phyloP scores from a whole-genome alignment of 108 stramenopile species.

The Cyclotella cryptica region DNA sequence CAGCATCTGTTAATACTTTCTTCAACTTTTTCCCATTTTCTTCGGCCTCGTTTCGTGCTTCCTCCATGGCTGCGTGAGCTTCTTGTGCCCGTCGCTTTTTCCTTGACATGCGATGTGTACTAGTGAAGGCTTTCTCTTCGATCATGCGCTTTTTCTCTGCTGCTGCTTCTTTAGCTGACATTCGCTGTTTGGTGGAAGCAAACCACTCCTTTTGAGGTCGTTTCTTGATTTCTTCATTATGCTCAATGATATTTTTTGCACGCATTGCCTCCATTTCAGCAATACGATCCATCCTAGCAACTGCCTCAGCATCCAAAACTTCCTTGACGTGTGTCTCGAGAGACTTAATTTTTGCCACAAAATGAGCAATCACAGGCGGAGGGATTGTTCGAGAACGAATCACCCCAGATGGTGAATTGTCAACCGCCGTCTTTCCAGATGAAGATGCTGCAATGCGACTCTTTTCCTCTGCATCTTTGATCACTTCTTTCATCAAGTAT shows the following conservation, averaged over 20 bases:
- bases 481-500: constrained; percentile 90
- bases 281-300: constrained; percentile 85
- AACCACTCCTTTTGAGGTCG: constrained; percentile 89
- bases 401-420: constrained; percentile 41
- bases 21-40: constrained; percentile 58
- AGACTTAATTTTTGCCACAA: constrained; percentile 86
- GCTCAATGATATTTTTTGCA: constrained; percentile 86
- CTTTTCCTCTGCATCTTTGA: constrained; percentile 86
- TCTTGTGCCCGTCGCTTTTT: constrained; percentile 88
- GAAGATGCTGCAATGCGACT: constrained; percentile 22
- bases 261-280: constrained; percentile 89
- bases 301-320: constrained; percentile 84
- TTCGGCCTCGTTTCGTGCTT: constrained; percentile 56
- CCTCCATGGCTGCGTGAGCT: constrained; percentile 51
- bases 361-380: constrained; percentile 74
- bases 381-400: constrained; percentile 89
- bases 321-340: constrained; percentile 80
- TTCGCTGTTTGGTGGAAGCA: constrained; percentile 65
- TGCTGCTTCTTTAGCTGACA: constrained; percentile 67
- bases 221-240: constrained; percentile 72
- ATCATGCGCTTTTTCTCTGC: constrained; percentile 71
- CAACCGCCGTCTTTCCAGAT: constrained; percentile 32
- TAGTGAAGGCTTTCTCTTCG: constrained; percentile 80
- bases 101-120: constrained; percentile 88
- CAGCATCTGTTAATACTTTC: constrained; percentile 43